Evolutionary conservation across 345 rosid species (phyloP).

Genomic region (Atalantia buxifolia): DNA sequence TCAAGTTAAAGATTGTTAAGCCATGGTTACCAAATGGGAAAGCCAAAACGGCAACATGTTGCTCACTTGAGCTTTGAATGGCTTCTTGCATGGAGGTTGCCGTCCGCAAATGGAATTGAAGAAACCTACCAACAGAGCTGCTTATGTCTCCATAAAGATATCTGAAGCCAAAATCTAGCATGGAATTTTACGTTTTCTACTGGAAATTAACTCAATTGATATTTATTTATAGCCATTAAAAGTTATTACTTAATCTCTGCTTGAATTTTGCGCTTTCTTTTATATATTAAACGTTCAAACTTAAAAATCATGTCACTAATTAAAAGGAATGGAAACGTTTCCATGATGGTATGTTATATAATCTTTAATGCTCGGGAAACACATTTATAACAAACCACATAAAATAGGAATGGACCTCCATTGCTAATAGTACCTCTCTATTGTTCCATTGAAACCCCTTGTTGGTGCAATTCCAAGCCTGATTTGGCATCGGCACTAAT

Average conservation of each 20-base stretch:
- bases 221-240: neutral
- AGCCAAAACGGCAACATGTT: constrained; percentile 53
- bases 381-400: too few relatives aligned
- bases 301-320: neutral
- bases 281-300: too few relatives aligned
- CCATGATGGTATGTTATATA: too few relatives aligned
- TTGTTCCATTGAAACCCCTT: too few relatives aligned
- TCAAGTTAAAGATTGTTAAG: constrained; percentile 41
- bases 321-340: neutral
- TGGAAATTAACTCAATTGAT: neutral
- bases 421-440: too few relatives aligned
- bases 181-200: neutral
- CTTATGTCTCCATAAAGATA: neutral
- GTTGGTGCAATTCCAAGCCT: too few relatives aligned
- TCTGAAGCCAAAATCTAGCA: too few relatives aligned
- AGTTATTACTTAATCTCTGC: neutral
- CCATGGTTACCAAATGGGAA: constrained; percentile 65
- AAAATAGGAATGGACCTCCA: too few relatives aligned
- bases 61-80: neutral
- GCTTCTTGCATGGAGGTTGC: neutral
- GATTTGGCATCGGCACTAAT: too few relatives aligned
- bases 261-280: too few relatives aligned
- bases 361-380: too few relatives aligned
- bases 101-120: too few relatives aligned
- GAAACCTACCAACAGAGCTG: neutral